These are phyloP conservation scores for Fusarium pseudoanthophilum DNA, from an alignment of 2,329 filamentous ascomycete genomes.

Conservation along the genomic window DNA sequence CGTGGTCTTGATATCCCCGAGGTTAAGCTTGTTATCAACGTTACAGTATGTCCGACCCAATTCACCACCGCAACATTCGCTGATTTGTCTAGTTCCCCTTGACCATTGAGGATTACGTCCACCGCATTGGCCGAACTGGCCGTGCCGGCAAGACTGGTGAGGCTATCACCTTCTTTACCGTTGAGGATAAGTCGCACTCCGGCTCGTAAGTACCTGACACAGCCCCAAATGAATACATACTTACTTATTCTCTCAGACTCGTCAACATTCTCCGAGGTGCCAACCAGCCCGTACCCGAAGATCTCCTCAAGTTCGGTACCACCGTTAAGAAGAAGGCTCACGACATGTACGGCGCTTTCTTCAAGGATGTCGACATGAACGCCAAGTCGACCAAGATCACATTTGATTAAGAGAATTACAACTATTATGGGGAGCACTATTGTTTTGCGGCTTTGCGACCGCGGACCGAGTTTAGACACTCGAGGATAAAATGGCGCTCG, in stretches of 20 bases:
- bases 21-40: constrained; percentile 94
- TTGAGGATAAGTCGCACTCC: constrained; percentile 91
- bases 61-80: background rate
- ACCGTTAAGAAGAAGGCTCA: constrained; percentile 99
- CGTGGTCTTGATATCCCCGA: constrained; percentile 94
- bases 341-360: constrained; percentile 94
- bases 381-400: constrained; percentile 92
- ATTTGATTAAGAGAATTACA: constrained; percentile 69
- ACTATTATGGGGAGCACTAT: constrained; percentile 31
- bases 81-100: constrained; percentile 74
- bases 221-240: background rate
- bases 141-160: constrained; percentile 89
- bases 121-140: constrained; percentile 94
- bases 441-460: constrained; percentile 47
- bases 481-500: constrained; percentile 64
- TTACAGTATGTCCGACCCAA: constrained; percentile 67
- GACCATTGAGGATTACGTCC: constrained; percentile 97
- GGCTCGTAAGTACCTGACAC: constrained; percentile 74
- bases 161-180: constrained; percentile 93
- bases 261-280: constrained; percentile 97
- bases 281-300: constrained; percentile 89
- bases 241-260: constrained; percentile 62
- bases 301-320: constrained; percentile 93
- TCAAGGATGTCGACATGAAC: constrained; percentile 86
- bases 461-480: constrained; percentile 60